A percentile compares a stretch with the other conserved stretches of the same genome.
phyloP scores from a whole-genome alignment of 2,329 filamentous ascomycete genomes.

The Sarocladiaceae sp. region DNA sequence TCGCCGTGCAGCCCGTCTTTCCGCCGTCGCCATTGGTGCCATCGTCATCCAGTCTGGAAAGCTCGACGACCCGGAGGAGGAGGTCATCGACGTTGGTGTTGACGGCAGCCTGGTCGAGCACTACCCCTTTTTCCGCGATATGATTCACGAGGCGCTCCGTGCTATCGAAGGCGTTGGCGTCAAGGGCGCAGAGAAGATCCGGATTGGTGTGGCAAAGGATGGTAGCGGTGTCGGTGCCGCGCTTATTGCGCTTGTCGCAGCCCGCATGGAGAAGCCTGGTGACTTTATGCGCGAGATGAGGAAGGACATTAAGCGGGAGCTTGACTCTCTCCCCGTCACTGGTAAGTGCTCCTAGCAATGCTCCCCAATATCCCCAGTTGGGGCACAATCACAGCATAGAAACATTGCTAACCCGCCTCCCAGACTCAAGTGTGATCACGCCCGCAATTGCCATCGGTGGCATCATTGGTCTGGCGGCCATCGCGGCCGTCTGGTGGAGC shows the following conservation, averaged over 20 bases:
- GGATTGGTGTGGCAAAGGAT: conserved; percentile 95
- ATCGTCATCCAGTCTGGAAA: conserved; percentile 76
- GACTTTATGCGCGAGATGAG: conserved; percentile 38
- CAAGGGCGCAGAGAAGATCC: conserved; percentile 74
- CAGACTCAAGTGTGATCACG: conserved; percentile 24
- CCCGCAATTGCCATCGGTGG: conserved; percentile 27
- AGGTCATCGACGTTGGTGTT: conserved; percentile 82
- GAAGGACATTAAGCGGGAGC: conserved; percentile 29
- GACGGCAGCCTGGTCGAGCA: conserved; percentile 93
- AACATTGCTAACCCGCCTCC: conserved; percentile 11
- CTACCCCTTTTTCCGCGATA: conserved; percentile 85
- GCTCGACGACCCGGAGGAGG: conserved; percentile 55
- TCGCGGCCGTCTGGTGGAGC: conserved; percentile 32
- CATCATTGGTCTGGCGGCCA: conserved; percentile 28
- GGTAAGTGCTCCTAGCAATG: conserved; percentile 18
- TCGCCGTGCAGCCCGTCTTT: conserved; percentile 78
- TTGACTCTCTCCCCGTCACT: conserved; percentile 24
- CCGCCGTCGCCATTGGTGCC: conserved; percentile 81
- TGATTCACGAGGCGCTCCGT: conserved; percentile 76
- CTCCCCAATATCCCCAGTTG: conserved; percentile 14
- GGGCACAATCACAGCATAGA: too few species aligned
- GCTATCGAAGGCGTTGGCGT: conserved; percentile 72
- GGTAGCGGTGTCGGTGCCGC: conserved; percentile 81
- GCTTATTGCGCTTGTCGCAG: conserved; percentile 85
- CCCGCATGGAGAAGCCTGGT: conserved; percentile 51